Conservation (phyloP, 2,329 filamentous ascomycete species). For the Drechslerella stenobrocha region DNA sequence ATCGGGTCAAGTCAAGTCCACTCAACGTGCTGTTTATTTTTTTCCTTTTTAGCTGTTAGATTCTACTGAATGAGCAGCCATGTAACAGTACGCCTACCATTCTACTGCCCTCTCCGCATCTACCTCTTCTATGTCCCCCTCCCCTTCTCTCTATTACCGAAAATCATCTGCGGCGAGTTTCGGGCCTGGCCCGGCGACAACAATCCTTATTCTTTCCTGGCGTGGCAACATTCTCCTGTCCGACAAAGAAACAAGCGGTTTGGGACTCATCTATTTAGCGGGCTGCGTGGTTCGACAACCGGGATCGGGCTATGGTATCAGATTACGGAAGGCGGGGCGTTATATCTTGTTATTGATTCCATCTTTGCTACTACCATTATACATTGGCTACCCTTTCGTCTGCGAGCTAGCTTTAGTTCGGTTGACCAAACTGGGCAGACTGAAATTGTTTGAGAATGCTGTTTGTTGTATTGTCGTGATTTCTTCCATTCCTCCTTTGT, state of each 20-base stretch:
- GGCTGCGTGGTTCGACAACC: conserved; percentile 40
- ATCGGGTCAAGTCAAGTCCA: not conserved
- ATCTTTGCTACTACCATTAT: not conserved
- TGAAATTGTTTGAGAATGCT: conserved; percentile 9
- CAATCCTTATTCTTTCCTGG: conserved; percentile 12
- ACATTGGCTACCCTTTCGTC: conserved; percentile 1
- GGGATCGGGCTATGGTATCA: not conserved
- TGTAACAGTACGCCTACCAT: conserved; percentile 8
- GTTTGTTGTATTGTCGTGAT: conserved; percentile 5
- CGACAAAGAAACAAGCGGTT: conserved; percentile 19
- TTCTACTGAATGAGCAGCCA: conserved; percentile 6
- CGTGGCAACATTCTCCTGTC: conserved; percentile 19
- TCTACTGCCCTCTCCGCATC: conserved; percentile 21
- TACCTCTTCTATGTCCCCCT: conserved; percentile 27
- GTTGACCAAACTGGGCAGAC: too few species aligned
- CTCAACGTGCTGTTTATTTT: not conserved
- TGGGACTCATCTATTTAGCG: conserved; percentile 46
- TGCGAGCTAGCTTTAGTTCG: too few species aligned
- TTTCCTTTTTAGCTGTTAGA: not conserved
- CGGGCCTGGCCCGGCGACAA: conserved; percentile 11
- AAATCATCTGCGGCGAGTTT: conserved; percentile 8
- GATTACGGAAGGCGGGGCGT: not conserved
- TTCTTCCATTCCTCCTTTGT: conserved; percentile 33
- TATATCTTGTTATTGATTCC: conserved; percentile 1
- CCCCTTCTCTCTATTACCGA: conserved; percentile 14